Evolutionary conservation across 495 filamentous ascomycete species (phyloP).

Genomic region (Aspergillus hancockii): DNA sequence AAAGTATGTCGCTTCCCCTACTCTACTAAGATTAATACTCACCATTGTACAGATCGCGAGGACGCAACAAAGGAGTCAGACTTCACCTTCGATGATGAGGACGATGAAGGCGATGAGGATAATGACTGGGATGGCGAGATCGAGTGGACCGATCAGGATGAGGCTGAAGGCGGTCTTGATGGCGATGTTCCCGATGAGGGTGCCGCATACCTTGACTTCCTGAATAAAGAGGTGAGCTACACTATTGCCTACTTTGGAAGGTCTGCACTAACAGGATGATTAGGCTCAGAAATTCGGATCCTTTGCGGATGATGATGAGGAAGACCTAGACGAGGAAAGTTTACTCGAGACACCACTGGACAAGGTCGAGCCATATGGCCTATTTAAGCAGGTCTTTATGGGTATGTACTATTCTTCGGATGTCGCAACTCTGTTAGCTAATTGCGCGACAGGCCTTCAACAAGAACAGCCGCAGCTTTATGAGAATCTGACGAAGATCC

Average conservation of each 20-base stretch:
- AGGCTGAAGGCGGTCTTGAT: conserved; percentile 53
- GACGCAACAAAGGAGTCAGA: conserved; percentile 88
- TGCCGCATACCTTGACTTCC: conserved; percentile 90
- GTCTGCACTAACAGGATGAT: conserved; percentile 16
- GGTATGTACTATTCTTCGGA: conserved; percentile 58
- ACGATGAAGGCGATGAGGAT: conserved; percentile 74
- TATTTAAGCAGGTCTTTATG: conserved; percentile 79
- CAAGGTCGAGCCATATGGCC: conserved; percentile 86
- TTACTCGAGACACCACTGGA: conserved; percentile 92
- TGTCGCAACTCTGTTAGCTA: conserved; percentile 16
- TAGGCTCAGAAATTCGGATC: conserved; percentile 82
- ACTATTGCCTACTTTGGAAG: not conserved
- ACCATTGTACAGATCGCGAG: conserved; percentile 67
- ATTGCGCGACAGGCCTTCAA: conserved; percentile 67
- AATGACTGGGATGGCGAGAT: conserved; percentile 65
- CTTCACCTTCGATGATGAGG: conserved; percentile 72
- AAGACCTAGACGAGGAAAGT: conserved; percentile 88
- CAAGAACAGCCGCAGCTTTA: conserved; percentile 90
- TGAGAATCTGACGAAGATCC: conserved; percentile 71
- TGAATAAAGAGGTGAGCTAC: conserved; percentile 76
- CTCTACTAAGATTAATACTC: conserved; percentile 15
- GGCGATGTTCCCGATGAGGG: conserved; percentile 83
- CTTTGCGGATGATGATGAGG: conserved; percentile 73
- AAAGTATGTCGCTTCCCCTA: conserved; percentile 55
- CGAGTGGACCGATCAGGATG: conserved; percentile 71